phyloP scores from a whole-genome alignment of 495 filamentous ascomycete species.

The Podospora didyma region DNA sequence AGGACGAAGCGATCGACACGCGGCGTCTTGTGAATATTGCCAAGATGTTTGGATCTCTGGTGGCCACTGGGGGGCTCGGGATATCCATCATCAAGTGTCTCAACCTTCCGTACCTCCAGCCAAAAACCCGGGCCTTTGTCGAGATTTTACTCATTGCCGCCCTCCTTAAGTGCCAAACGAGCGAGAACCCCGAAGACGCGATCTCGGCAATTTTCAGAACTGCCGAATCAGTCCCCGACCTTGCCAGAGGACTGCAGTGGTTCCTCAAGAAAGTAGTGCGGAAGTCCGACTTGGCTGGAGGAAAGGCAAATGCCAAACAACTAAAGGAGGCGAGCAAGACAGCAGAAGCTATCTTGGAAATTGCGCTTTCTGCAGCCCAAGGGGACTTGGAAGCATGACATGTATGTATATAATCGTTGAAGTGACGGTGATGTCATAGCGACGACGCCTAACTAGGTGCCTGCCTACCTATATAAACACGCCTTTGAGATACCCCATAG shows the following conservation, averaged over 20 bases:
- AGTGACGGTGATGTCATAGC: background rate
- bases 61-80: constrained; percentile 60
- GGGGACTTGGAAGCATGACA: background rate
- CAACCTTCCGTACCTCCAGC: constrained; percentile 72
- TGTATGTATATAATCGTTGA: background rate
- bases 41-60: constrained; percentile 73
- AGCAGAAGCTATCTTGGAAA: constrained; percentile 55
- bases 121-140: constrained; percentile 70
- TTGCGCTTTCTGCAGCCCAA: constrained; percentile 36
- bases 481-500: background rate
- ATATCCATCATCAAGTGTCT: constrained; percentile 69
- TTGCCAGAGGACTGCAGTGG: constrained; percentile 68
- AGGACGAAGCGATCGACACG: constrained; percentile 42
- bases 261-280: constrained; percentile 75
- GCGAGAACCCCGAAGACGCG: constrained; percentile 30
- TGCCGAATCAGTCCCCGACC: constrained; percentile 53
- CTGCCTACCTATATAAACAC: background rate
- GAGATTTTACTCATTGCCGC: constrained; percentile 75
- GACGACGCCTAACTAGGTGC: background rate
- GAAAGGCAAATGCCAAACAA: constrained; percentile 54
- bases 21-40: constrained; percentile 85
- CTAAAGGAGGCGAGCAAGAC: constrained; percentile 70
- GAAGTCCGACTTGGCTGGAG: constrained; percentile 65
- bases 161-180: constrained; percentile 52
- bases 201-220: constrained; percentile 66